Percentiles rank a stretch among this genome's conserved stretches.
phyloP scores from a whole-genome alignment of 164 flowering plant species.

The Tetracentron sinense region DNA sequence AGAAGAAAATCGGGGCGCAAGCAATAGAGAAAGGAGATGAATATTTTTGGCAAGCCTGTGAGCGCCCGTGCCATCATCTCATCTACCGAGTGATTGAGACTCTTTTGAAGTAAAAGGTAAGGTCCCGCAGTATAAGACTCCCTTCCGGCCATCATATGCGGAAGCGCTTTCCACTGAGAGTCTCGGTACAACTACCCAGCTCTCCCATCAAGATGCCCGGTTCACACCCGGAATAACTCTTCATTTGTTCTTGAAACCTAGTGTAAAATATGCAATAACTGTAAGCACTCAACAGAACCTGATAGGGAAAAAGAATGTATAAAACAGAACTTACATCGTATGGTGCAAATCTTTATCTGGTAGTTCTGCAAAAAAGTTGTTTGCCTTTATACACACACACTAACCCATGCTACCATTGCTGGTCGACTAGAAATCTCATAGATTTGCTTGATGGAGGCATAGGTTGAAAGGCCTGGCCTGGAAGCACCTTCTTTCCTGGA shows the following conservation, averaged over 20 bases:
- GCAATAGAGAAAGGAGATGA: not conserved
- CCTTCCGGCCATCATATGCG: conserved; percentile 66
- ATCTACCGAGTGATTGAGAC: conserved; percentile 24
- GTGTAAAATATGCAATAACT: not conserved
- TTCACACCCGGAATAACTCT: conserved; percentile 31
- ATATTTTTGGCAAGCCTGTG: not conserved
- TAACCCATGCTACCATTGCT: conserved; percentile 30
- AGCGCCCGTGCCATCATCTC: conserved; percentile 15
- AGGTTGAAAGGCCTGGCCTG: not conserved
- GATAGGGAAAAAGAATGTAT: not conserved
- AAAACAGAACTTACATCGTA: conserved; percentile 43
- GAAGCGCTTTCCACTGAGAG: conserved; percentile 25
- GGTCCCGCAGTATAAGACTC: conserved; percentile 44
- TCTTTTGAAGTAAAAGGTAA: conserved; percentile 46
- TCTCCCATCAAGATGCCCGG: conserved; percentile 30
- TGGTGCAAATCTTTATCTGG: conserved; percentile 41
- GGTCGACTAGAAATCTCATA: conserved; percentile 30
- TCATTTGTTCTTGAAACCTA: conserved; percentile 60
- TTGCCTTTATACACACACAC: conserved; percentile 38
- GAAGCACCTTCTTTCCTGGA: not conserved
- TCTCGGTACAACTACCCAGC: conserved; percentile 18
- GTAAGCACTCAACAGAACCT: not conserved
- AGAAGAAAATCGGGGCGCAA: not conserved
- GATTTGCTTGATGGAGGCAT: conserved; percentile 38
- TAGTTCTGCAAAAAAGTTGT: conserved; percentile 44